These are phyloP conservation scores for Sphaerostilbella broomeana DNA, from an alignment of 2,329 filamentous ascomycete genomes.

Conservation along the genomic window DNA sequence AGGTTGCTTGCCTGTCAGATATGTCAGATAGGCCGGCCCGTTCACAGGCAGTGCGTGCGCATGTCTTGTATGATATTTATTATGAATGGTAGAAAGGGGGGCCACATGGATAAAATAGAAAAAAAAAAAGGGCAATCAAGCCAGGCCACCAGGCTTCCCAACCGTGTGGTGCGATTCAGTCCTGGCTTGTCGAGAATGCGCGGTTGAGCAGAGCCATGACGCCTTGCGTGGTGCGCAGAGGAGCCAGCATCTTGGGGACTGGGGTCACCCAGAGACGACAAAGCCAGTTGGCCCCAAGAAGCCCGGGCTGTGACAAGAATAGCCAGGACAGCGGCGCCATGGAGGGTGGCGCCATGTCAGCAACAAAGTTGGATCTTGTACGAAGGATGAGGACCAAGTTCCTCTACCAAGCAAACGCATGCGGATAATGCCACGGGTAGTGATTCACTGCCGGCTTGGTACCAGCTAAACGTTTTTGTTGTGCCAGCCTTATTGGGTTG, in stretches of 20 bases:
- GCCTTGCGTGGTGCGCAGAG: constrained; percentile 6
- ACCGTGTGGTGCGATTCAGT: too few relatives aligned
- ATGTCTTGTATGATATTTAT: too few relatives aligned
- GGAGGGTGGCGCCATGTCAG: constrained; percentile 12
- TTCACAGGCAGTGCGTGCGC: constrained; percentile 7
- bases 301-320: not conserved
- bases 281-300: not conserved
- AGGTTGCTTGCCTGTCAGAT: constrained; percentile 10
- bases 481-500: not conserved
- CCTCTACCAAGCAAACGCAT: too few relatives aligned
- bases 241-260: constrained; percentile 2
- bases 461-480: not conserved
- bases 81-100: constrained; percentile 1
- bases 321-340: not conserved
- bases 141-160: too few relatives aligned
- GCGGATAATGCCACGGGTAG: too few relatives aligned
- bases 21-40: constrained; percentile 13
- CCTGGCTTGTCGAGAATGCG: constrained; percentile 4
- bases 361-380: constrained; percentile 6
- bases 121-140: not conserved
- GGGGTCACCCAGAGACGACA: constrained; percentile 2
- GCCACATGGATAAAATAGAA: constrained; percentile 4
- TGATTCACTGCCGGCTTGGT: too few relatives aligned
- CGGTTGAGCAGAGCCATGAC: constrained; percentile 10
- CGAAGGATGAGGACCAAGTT: not conserved